Evolutionary conservation across 257 asterid genomes (phyloP).

Genomic region (Nicotiana benthamiana): DNA sequence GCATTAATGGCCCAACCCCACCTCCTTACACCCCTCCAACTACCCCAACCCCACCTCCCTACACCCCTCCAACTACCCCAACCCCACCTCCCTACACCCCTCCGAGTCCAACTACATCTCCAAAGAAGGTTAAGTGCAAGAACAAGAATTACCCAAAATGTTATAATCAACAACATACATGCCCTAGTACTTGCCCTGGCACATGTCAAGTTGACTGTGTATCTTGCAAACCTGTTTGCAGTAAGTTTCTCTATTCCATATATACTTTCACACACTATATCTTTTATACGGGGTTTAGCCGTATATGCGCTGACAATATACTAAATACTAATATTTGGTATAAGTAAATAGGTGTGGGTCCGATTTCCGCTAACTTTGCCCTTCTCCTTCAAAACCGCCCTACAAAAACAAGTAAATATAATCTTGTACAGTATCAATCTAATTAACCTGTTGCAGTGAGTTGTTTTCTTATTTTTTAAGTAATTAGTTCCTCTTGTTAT

Average conservation of each 20-base stretch:
- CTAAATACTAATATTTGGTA: too few relatives aligned
- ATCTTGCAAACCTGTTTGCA: slow-evolving; percentile 54
- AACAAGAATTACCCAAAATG: slow-evolving; percentile 30
- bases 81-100: slow-evolving; percentile 6
- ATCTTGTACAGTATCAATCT: too few relatives aligned
- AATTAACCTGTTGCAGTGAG: too few relatives aligned
- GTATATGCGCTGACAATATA: neutral
- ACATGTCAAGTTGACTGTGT: slow-evolving; percentile 48
- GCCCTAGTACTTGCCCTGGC: slow-evolving; percentile 36
- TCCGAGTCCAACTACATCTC: neutral
- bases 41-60: neutral
- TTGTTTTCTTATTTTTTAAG: too few relatives aligned
- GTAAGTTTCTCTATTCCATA: slow-evolving; percentile 22
- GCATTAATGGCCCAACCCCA: slow-evolving; percentile 9
- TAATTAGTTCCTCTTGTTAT: too few relatives aligned
- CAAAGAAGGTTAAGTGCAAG: slow-evolving; percentile 33
- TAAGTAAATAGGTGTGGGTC: too few relatives aligned
- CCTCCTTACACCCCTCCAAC: neutral
- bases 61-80: neutral
- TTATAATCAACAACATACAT: slow-evolving; percentile 27
- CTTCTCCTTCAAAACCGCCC: too few relatives aligned
- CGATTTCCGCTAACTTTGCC: too few relatives aligned
- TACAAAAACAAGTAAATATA: too few relatives aligned
- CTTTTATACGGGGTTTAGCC: too few relatives aligned
- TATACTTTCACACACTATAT: neutral